phyloP scores from a whole-genome alignment of 148 eudicot species.

The Pharnaceum exiguum region DNA sequence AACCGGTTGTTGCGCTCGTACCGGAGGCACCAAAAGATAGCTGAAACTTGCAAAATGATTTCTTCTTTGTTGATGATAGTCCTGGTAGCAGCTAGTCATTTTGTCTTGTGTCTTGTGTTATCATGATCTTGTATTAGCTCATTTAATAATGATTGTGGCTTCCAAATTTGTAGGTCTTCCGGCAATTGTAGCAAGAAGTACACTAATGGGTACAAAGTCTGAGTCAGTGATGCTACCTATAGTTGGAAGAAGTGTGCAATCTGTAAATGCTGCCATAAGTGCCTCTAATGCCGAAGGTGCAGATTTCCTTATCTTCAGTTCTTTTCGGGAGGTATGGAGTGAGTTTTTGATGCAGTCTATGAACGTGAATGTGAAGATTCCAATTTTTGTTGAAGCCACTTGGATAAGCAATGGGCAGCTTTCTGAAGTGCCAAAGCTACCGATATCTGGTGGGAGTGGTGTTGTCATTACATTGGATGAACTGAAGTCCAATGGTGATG shows the following conservation, averaged over 20 bases:
- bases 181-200: slow-evolving; percentile 86
- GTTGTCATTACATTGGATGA: slow-evolving; percentile 55
- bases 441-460: slow-evolving; percentile 75
- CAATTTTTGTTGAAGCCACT: slow-evolving; percentile 48
- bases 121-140: background rate
- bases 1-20: no score
- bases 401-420: slow-evolving; percentile 26
- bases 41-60: no score
- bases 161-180: slow-evolving; percentile 63
- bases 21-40: no score
- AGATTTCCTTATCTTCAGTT: slow-evolving; percentile 68
- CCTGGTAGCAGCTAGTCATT: no score
- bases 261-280: slow-evolving; percentile 57
- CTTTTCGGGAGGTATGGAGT: slow-evolving; percentile 24
- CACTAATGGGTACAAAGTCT: slow-evolving; percentile 70
- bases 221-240: slow-evolving; percentile 84
- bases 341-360: slow-evolving; percentile 33
- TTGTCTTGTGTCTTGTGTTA: no score
- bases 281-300: slow-evolving; percentile 93
- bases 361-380: slow-evolving; percentile 50
- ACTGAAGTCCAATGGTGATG: slow-evolving; percentile 44
- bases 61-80: no score
- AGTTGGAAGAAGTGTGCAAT: slow-evolving; percentile 70
- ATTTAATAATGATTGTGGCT: slow-evolving; percentile 2
- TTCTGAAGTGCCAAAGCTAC: slow-evolving; percentile 24